These are phyloP conservation scores for Cyclotella kingstonii DNA, from an alignment of 108 stramenopile genomes.

Conservation along the genomic window DNA sequence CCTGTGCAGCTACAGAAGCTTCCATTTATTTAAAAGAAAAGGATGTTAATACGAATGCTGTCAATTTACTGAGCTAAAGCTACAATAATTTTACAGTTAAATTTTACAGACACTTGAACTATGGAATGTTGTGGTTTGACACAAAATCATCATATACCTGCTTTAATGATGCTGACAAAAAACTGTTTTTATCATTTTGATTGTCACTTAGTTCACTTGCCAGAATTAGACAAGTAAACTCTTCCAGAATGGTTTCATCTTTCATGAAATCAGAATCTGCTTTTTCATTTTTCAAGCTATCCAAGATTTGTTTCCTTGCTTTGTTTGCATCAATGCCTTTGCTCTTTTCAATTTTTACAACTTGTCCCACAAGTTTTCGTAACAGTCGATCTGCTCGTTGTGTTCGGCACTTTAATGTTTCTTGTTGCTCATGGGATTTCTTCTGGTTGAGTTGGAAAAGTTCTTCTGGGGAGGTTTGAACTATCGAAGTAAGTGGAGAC, in stretches of 20 bases:
- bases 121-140: too few relatives aligned
- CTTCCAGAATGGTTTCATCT: neutral
- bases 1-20: constrained; percentile 61
- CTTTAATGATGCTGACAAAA: neutral
- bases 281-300: constrained; percentile 2
- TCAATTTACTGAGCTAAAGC: neutral
- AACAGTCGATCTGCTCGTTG: constrained; percentile 54
- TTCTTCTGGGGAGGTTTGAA: constrained; percentile 41
- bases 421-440: constrained; percentile 18
- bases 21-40: constrained; percentile 45
- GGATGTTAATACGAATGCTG: neutral
- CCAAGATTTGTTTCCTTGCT: constrained; percentile 48
- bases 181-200: neutral
- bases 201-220: neutral
- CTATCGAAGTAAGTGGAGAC: constrained; percentile 29
- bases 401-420: constrained; percentile 39
- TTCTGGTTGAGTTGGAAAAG: constrained; percentile 16
- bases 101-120: too few relatives aligned
- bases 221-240: neutral
- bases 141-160: constrained; percentile 1
- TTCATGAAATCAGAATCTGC: neutral
- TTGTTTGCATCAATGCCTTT: constrained; percentile 50
- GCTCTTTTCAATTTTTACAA: constrained; percentile 46
- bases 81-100: neutral
- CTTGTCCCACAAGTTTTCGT: constrained; percentile 53